Conservation (phyloP, 164 flowering plant genomes). For the Sedum album region DNA sequence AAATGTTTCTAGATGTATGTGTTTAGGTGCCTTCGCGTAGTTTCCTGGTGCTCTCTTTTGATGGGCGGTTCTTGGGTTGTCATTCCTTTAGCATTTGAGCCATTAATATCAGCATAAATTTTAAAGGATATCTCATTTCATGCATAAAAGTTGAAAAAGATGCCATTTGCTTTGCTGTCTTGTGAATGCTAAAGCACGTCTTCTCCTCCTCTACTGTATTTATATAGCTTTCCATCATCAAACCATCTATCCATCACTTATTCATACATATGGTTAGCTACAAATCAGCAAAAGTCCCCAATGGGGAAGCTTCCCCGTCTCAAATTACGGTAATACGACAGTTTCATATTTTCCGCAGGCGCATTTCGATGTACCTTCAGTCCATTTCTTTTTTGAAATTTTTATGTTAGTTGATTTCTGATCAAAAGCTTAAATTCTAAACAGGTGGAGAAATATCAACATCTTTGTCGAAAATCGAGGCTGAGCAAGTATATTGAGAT, state of each 20-base stretch:
- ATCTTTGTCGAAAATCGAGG: background rate
- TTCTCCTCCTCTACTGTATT: background rate
- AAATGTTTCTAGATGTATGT: no score
- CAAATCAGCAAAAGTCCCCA: background rate
- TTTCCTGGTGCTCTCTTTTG: no score
- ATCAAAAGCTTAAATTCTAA: background rate
- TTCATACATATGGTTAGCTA: background rate
- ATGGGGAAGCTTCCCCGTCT: background rate
- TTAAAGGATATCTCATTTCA: slow-evolving; percentile 24
- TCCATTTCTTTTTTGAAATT: no score
- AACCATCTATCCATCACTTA: background rate
- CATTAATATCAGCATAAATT: no score
- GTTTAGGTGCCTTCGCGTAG: no score
- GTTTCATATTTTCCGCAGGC: background rate
- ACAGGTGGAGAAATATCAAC: background rate
- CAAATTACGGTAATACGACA: background rate
- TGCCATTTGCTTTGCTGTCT: background rate
- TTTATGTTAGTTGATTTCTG: no score
- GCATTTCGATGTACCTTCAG: background rate
- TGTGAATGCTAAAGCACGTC: background rate
- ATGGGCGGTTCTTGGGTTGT: no score
- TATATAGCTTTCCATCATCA: background rate
- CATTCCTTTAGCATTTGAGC: no score
- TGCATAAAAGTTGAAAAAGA: no score
- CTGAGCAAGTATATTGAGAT: background rate